Evolutionary conservation across 495 filamentous ascomycete species (phyloP), one percentile per base, ranked within the genome.

Genomic region (Melanomma pulvis-pyrius): DNA sequence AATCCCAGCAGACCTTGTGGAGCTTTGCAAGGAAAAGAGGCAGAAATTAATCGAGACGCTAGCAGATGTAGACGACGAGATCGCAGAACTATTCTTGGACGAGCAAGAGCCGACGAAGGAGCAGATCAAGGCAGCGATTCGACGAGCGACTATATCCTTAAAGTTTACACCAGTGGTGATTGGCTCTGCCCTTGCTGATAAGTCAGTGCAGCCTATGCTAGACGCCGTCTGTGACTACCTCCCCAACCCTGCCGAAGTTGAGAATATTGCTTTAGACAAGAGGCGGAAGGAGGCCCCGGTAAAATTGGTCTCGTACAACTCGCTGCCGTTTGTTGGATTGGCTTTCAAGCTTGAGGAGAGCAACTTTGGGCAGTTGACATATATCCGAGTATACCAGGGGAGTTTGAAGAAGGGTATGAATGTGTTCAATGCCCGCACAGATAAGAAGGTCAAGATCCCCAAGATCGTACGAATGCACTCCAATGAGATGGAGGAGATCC

Each of bases 401-500:
- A 85, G 86, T 22, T 79, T 99, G 62, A 90, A 84, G 77, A 98
- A 96, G 82, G 90, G 92, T 46, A 82, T 88, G 72, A 89, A 91
- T 74, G 87, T 99, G 32, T 97, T 88, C 85, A 99, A 99, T 74
- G 91, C 94, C 11, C 88, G 93, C 65, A 92, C 84, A 55, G 87
- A 91, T 75, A 97, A 98, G 83, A 98, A 94, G 80, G 88, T 99
- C 75, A 94, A 96, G 78, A 87, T 98, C 62, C 96, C 96, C 22
- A 89, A 93, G 71, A 99, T 99, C 72, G 96, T 99, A 51, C 90
- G 96, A 49, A 99, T 99, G 96, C 96, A 99, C 82, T 96, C 92
- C 32, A 97, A 98, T 74, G 96, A 99, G 75, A 94, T 99, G 96
- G 96, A 98, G 78, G 96, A 99, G 68, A 90, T 96, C 15, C 80